Evolutionary conservation across 805 yeast species (phyloP).

Genomic region (Kazachstania martiniae): DNA sequence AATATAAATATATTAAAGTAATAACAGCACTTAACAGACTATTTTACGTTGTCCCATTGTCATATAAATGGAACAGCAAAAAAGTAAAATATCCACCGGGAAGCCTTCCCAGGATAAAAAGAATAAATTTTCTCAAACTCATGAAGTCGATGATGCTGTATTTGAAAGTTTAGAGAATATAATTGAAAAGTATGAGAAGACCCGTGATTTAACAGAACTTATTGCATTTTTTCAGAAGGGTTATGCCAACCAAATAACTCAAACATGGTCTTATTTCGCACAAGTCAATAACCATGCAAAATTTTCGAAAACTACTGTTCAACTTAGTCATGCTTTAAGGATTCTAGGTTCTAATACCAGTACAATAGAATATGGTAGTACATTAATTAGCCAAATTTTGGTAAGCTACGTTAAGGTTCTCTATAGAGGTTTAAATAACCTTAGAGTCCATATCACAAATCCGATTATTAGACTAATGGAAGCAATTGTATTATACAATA

Average conservation of each 20-base stretch:
- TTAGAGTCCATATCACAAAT: conserved; percentile 47
- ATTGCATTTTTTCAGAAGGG: conserved; percentile 28
- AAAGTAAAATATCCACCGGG: too few relatives aligned
- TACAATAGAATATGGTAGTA: conserved; percentile 14
- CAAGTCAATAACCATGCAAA: conserved; percentile 41
- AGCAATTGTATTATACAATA: conserved; percentile 38
- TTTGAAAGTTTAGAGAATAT: conserved; percentile 18
- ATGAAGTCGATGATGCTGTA: conserved; percentile 20
- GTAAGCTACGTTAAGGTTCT: conserved; percentile 48
- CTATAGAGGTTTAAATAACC: conserved; percentile 53
- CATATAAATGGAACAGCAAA: too few relatives aligned
- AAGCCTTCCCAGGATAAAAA: too few relatives aligned
- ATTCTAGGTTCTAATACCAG: conserved; percentile 11
- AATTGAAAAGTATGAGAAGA: conserved; percentile 10
- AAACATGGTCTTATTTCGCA: conserved; percentile 38
- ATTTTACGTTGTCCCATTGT: too few relatives aligned
- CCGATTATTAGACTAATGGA: conserved; percentile 51
- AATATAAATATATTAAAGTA: too few relatives aligned
- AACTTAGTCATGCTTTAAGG: conserved; percentile 30
- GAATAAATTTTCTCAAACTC: too few relatives aligned
- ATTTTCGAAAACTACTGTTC: conserved; percentile 35
- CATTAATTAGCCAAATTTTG: conserved; percentile 38
- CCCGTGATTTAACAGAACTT: conserved; percentile 19
- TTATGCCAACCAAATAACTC: conserved; percentile 29
- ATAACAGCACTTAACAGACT: too few relatives aligned